These are phyloP conservation scores for Hypoxylon perforatum DNA, from an alignment of 495 filamentous ascomycete genomes.

Conservation along the genomic window DNA sequence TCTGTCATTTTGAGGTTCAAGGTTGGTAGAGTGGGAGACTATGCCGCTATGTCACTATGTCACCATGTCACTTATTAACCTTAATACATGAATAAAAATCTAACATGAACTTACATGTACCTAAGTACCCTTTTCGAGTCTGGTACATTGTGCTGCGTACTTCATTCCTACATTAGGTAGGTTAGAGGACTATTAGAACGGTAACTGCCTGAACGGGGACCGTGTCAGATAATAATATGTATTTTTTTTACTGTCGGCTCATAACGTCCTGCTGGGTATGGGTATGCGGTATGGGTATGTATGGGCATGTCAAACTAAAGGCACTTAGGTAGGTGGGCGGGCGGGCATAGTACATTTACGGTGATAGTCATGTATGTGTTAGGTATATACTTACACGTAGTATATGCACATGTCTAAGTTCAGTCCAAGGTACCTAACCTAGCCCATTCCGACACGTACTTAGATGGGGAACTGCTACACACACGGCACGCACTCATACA, in stretches of 20 bases:
- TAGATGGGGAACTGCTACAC: background rate
- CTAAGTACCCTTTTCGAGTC: conserved; percentile 8
- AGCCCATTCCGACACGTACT: background rate
- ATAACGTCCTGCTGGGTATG: conserved; percentile 18
- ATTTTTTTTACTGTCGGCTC: conserved; percentile 10
- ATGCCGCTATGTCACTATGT: background rate
- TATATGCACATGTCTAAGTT: conserved; percentile 26
- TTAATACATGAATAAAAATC: background rate
- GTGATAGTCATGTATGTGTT: background rate
- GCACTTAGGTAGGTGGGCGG: conserved; percentile 18
- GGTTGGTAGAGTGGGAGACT: background rate
- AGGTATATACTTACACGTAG: conserved; percentile 2
- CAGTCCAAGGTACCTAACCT: background rate
- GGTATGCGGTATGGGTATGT: too few species aligned
- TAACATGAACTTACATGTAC: background rate
- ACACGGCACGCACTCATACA: conserved; percentile 15
- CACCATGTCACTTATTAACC: background rate
- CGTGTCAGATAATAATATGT: conserved; percentile 32
- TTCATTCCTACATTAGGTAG: conserved; percentile 34
- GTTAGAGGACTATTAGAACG: conserved; percentile 11
- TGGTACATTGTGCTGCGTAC: conserved; percentile 3
- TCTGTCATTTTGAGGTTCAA: conserved; percentile 18
- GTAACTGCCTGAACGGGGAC: conserved; percentile 41
- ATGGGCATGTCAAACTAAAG: conserved; percentile 3
- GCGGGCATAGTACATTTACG: conserved; percentile 27